These are phyloP conservation scores for Glycyrrhiza uralensis DNA, from an alignment of 306 rosid species.

Conservation along the genomic window DNA sequence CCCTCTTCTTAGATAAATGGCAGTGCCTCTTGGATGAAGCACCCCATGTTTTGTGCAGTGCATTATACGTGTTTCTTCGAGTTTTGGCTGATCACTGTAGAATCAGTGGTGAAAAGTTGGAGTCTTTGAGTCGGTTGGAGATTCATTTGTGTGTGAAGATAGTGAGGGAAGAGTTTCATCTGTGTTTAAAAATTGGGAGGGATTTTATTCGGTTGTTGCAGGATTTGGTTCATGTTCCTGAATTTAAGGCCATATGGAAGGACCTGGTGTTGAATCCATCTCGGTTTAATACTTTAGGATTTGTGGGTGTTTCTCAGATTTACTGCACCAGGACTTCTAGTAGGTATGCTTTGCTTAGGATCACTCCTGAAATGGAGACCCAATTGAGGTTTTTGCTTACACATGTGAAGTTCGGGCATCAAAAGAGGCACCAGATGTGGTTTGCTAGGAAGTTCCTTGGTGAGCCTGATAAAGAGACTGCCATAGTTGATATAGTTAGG, in stretches of 20 bases:
- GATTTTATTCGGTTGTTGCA: conserved; percentile 72
- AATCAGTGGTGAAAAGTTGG: conserved; percentile 31
- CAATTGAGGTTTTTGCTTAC: conserved; percentile 67
- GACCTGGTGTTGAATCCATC: conserved; percentile 49
- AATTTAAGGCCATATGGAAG: conserved; percentile 63
- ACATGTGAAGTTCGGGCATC: conserved; percentile 64
- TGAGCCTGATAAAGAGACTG: conserved; percentile 52
- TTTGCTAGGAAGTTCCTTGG: conserved; percentile 57
- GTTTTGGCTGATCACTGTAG: conserved; percentile 66
- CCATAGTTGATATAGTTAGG: conserved; percentile 65
- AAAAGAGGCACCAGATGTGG: conserved; percentile 74
- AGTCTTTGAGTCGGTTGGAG: conserved; percentile 55
- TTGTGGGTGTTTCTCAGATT: conserved; percentile 56
- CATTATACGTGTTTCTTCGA: conserved; percentile 63
- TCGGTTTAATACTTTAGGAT: conserved; percentile 38
- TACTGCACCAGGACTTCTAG: conserved; percentile 58
- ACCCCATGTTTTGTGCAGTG: conserved; percentile 51
- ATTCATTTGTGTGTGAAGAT: conserved; percentile 61
- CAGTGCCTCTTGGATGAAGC: conserved; percentile 45
- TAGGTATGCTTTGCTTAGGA: conserved; percentile 53
- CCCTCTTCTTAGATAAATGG: conserved; percentile 49
- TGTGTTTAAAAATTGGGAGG: conserved; percentile 76
- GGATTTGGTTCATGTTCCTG: conserved; percentile 62
- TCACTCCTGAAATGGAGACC: conserved; percentile 74
- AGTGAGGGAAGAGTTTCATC: conserved; percentile 56